Evolutionary conservation across 169 alveolate species (phyloP).

Genomic region (Cryptosporidium baileyi): DNA sequence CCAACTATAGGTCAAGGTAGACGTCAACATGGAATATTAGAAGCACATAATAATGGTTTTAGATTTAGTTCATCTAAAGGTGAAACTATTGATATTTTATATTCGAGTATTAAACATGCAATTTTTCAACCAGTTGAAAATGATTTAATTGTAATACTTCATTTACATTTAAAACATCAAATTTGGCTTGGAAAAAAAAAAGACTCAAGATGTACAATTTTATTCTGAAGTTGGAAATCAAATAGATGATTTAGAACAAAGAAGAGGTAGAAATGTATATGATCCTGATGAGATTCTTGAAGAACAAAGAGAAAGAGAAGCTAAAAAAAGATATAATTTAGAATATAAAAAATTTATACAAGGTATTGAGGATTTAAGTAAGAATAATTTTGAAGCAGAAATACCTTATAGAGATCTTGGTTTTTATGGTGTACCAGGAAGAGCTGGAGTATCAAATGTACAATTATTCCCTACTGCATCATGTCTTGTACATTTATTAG

Average conservation of each 20-base stretch:
- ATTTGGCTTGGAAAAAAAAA: slow-evolving; percentile 94
- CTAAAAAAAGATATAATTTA: slow-evolving; percentile 87
- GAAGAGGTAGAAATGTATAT: slow-evolving; percentile 85
- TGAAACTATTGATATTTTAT: slow-evolving; percentile 90
- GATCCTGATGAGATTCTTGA: slow-evolving; percentile 96
- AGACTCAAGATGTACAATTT: slow-evolving; percentile 93
- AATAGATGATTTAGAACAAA: slow-evolving; percentile 94
- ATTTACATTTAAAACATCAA: slow-evolving; percentile 92
- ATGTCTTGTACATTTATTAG: slow-evolving; percentile 92
- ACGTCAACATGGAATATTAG: slow-evolving; percentile 87
- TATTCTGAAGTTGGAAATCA: slow-evolving; percentile 95
- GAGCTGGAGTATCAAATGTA: slow-evolving; percentile 86
- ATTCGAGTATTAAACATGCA: slow-evolving; percentile 92
- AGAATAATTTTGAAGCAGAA: slow-evolving; percentile 30
- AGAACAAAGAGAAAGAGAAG: slow-evolving; percentile 94
- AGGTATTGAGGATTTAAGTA: slow-evolving; percentile 67
- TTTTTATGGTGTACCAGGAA: slow-evolving; percentile 94
- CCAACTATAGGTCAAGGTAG: slow-evolving; percentile 79
- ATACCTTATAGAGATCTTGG: slow-evolving; percentile 83
- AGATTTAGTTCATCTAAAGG: slow-evolving; percentile 84
- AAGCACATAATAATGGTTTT: slow-evolving; percentile 96
- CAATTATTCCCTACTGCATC: slow-evolving; percentile 93
- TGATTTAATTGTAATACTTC: slow-evolving; percentile 93
- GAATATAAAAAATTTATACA: slow-evolving; percentile 89
- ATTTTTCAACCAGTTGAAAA: slow-evolving; percentile 96